These are phyloP conservation scores for Xylariaceae sp. DNA, from an alignment of 2,329 filamentous ascomycete genomes.

Conservation along the genomic window DNA sequence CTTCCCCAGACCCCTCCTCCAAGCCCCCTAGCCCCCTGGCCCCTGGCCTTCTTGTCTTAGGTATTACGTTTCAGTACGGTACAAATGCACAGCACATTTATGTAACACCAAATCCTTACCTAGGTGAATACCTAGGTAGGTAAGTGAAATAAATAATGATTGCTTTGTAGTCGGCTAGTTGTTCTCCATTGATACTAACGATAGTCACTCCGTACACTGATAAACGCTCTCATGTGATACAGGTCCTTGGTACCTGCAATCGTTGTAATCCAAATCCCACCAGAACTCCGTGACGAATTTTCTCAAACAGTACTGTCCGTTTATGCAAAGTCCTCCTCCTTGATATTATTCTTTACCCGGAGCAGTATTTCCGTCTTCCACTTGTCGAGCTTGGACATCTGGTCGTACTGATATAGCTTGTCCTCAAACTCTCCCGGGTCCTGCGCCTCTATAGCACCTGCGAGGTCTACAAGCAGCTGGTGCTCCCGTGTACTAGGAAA, in stretches of 20 bases:
- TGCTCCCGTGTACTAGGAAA: slow-evolving; percentile 82
- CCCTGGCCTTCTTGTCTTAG: too few relatives aligned
- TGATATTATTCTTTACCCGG: slow-evolving; percentile 83
- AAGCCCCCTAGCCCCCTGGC: too few relatives aligned
- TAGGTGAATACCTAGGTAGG: not conserved
- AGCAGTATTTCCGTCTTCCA: slow-evolving; percentile 93
- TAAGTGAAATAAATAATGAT: not conserved
- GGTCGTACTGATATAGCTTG: slow-evolving; percentile 87
- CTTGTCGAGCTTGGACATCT: slow-evolving; percentile 85
- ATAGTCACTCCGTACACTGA: slow-evolving; percentile 16
- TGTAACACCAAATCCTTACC: too few relatives aligned
- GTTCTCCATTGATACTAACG: slow-evolving; percentile 9
- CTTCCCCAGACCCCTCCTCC: too few relatives aligned
- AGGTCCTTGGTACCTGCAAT: slow-evolving; percentile 12
- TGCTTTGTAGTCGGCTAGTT: not conserved
- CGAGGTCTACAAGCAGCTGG: slow-evolving; percentile 79
- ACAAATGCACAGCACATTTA: too few relatives aligned
- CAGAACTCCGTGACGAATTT: slow-evolving; percentile 21
- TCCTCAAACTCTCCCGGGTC: slow-evolving; percentile 86
- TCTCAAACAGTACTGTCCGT: slow-evolving; percentile 5
- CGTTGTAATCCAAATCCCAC: slow-evolving; percentile 20
- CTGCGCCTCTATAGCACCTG: slow-evolving; percentile 75
- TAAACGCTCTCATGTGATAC: slow-evolving; percentile 23
- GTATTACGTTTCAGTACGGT: too few relatives aligned
- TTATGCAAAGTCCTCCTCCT: slow-evolving; percentile 52